These are phyloP conservation scores for Picea glauca DNA, from an alignment of 75 land plant genomes.

Conservation along the genomic window DNA sequence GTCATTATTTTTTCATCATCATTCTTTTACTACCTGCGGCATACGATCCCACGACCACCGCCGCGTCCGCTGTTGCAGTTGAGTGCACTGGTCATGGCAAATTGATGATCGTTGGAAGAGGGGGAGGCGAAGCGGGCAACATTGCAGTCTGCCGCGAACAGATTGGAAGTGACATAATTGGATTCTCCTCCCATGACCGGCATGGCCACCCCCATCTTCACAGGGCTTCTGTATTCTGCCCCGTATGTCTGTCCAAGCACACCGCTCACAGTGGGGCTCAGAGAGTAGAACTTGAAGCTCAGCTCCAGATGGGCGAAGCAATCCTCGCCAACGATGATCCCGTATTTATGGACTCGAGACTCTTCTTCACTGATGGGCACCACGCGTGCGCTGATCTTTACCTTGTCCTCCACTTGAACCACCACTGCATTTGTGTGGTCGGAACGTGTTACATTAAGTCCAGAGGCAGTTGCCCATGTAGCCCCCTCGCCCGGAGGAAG, in stretches of 20 bases:
- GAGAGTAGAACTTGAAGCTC: constrained; percentile 23
- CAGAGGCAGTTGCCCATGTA: not conserved
- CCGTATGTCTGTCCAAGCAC: constrained; percentile 35
- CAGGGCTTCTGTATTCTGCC: constrained; percentile 18
- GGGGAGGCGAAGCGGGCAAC: constrained; percentile 8
- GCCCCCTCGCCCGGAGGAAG: constrained; percentile 1
- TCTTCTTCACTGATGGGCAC: constrained; percentile 34
- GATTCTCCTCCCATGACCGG: constrained; percentile 25
- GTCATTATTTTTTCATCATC: not conserved
- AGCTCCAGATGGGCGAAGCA: constrained; percentile 30
- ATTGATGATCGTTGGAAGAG: not conserved
- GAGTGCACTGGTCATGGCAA: no score
- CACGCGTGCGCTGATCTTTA: constrained; percentile 16
- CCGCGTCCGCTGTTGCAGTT: not conserved
- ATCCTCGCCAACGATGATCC: constrained; percentile 10
- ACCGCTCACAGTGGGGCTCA: constrained; percentile 18
- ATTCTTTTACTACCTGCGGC: not conserved
- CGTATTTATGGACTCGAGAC: constrained; percentile 27
- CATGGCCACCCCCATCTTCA: constrained; percentile 24
- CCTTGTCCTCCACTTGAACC: constrained; percentile 8
- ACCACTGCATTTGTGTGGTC: constrained; percentile 3
- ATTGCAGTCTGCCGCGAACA: constrained; percentile 27
- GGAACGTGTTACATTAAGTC: constrained; percentile 9
- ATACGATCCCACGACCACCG: constrained; percentile 8
- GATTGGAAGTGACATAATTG: constrained; percentile 6